A percentile compares a stretch with the other conserved stretches of the same genome.
phyloP scores from a whole-genome alignment of 129 eudicot species.

The Kitagawia praeruptora region DNA sequence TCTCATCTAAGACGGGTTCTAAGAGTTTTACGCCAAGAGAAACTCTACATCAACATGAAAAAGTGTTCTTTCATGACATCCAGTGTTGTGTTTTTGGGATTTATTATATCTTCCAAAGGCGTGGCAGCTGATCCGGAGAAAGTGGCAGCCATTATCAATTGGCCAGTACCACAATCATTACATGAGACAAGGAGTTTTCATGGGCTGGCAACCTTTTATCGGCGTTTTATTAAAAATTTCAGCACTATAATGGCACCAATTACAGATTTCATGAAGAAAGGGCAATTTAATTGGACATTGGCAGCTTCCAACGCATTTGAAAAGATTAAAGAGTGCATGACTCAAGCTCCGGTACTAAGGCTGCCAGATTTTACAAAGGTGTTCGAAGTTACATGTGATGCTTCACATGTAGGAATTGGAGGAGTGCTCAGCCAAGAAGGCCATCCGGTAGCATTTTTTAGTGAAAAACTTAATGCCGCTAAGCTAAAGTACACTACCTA shows the following conservation, averaged over 20 bases:
- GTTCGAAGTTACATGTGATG: not conserved
- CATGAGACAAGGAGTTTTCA: slow-evolving; percentile 11
- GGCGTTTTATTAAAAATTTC: slow-evolving; percentile 8
- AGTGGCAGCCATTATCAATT: not conserved
- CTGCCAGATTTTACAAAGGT: not conserved
- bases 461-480: too few relatives aligned
- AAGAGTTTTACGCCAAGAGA: not conserved
- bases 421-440: too few relatives aligned
- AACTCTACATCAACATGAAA: not conserved
- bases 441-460: too few relatives aligned
- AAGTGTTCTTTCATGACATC: not conserved
- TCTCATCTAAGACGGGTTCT: not conserved
- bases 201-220: slow-evolving; percentile 10
- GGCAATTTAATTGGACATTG: not conserved
- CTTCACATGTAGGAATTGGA: too few relatives aligned
- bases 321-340: not conserved
- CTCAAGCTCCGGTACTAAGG: not conserved
- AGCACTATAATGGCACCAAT: slow-evolving; percentile 14
- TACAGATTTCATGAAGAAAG: not conserved
- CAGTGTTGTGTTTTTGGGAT: not conserved
- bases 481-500: too few relatives aligned
- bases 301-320: not conserved
- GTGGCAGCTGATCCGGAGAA: not conserved
- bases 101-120: not conserved
- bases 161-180: not conserved